These are phyloP conservation scores for Fusarium transvaalense DNA, from an alignment of 2,329 filamentous ascomycete species.

Conservation along the genomic window DNA sequence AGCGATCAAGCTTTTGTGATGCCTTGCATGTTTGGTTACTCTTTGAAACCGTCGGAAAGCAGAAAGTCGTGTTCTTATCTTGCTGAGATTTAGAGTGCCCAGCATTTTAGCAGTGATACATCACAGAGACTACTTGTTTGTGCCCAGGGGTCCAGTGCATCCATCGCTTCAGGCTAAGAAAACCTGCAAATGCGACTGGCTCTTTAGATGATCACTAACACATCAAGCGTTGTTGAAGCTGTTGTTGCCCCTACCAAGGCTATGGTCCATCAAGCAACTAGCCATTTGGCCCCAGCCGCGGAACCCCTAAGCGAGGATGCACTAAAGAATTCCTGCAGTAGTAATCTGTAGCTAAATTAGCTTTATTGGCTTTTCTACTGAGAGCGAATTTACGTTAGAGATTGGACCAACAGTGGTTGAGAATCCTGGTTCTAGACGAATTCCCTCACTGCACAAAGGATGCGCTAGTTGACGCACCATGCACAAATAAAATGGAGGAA, in stretches of 20 bases:
- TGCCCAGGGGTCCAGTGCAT: background rate
- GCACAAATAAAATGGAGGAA: too few species aligned
- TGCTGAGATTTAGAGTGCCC: background rate
- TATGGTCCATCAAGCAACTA: background rate
- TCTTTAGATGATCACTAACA: background rate
- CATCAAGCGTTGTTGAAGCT: slow-evolving; percentile 3
- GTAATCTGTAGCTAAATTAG: background rate
- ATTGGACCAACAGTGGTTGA: background rate
- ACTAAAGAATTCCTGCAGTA: background rate
- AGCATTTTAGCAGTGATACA: background rate
- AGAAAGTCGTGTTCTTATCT: background rate
- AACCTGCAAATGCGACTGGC: background rate
- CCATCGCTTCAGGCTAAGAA: background rate
- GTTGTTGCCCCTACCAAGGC: background rate
- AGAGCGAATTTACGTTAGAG: background rate
- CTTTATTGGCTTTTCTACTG: background rate
- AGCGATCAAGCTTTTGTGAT: background rate
- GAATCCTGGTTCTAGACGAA: background rate
- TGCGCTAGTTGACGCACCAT: background rate
- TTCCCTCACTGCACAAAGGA: background rate
- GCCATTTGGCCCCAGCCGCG: background rate
- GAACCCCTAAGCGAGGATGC: background rate
- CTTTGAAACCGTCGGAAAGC: background rate
- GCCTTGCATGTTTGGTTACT: background rate
- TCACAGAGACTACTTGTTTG: background rate